Percentiles rank a stretch among this genome's conserved stretches.
Conservation (phyloP, 2,329 filamentous ascomycete genomes). For the Aspergillus unguis region DNA sequence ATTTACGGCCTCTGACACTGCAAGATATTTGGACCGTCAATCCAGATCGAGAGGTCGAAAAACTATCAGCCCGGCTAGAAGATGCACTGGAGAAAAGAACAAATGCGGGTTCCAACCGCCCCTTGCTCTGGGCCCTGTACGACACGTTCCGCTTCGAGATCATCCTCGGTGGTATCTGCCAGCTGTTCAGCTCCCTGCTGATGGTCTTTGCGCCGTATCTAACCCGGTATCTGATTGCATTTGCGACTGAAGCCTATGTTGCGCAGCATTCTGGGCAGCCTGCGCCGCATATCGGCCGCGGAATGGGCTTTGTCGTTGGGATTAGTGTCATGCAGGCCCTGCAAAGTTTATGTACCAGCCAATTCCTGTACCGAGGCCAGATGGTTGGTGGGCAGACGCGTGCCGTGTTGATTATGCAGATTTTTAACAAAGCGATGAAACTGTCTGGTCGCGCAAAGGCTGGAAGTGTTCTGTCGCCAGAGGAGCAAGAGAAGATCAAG, state of each 20-base stretch:
- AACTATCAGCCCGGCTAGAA: slow-evolving; percentile 64
- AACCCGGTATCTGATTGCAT: slow-evolving; percentile 80
- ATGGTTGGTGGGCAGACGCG: slow-evolving; percentile 81
- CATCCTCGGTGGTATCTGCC: slow-evolving; percentile 74
- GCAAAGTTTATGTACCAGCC: slow-evolving; percentile 77
- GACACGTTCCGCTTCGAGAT: slow-evolving; percentile 86
- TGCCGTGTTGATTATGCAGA: slow-evolving; percentile 75
- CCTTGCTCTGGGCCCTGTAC: slow-evolving; percentile 75
- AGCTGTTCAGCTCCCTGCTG: slow-evolving; percentile 66
- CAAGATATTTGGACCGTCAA: slow-evolving; percentile 90
- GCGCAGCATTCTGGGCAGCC: slow-evolving; percentile 54
- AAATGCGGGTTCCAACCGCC: slow-evolving; percentile 65
- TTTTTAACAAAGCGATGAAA: slow-evolving; percentile 90
- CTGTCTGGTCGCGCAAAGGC: slow-evolving; percentile 85
- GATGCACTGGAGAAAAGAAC: slow-evolving; percentile 67
- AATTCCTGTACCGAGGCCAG: slow-evolving; percentile 92
- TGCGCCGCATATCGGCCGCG: slow-evolving; percentile 67
- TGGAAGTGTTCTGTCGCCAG: slow-evolving; percentile 61
- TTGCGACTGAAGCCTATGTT: slow-evolving; percentile 73
- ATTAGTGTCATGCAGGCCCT: slow-evolving; percentile 81
- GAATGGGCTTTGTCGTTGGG: slow-evolving; percentile 78
- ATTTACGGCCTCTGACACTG: slow-evolving; percentile 75
- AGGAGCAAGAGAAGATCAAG: slow-evolving; percentile 44
- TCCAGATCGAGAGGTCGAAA: slow-evolving; percentile 68
- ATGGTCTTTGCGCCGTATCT: slow-evolving; percentile 83